Percentiles rank a stretch among this genome's conserved stretches.
These are phyloP conservation scores for Drechslera avenae DNA, from an alignment of 2,329 filamentous ascomycete genomes.

Conservation along the genomic window DNA sequence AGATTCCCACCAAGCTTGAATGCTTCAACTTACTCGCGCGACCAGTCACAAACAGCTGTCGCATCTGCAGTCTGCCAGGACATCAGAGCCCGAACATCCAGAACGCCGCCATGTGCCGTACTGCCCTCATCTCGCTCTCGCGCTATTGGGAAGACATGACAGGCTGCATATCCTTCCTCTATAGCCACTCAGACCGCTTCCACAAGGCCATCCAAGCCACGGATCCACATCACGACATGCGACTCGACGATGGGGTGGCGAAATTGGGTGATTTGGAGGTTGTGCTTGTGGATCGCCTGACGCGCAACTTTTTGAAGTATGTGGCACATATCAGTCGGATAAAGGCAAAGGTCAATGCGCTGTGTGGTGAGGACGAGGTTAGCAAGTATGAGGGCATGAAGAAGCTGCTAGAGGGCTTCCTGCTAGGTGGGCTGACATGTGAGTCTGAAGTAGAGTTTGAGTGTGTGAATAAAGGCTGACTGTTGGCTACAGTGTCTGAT, in stretches of 20 bases:
- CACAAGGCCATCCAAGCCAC: conserved; percentile 14
- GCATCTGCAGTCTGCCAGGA: conserved; percentile 27
- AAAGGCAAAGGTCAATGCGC: too few relatives aligned
- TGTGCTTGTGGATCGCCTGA: too few relatives aligned
- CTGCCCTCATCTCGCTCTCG: conserved; percentile 20
- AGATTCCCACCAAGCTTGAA: conserved; percentile 13
- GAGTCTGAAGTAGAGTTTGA: too few relatives aligned
- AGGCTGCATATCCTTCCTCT: conserved; percentile 14
- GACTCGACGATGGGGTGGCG: conserved; percentile 2
- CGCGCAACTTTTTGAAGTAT: too few relatives aligned
- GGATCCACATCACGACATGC: conserved; percentile 27
- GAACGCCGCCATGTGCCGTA: conserved; percentile 15
- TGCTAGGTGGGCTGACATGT: too few relatives aligned
- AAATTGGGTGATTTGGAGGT: too few relatives aligned
- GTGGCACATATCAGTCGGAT: too few relatives aligned
- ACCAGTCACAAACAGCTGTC: conserved; percentile 16
- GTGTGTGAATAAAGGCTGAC: too few relatives aligned
- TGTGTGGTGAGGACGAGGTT: too few relatives aligned
- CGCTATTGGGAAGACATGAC: conserved; percentile 27
- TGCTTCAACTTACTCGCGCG: conserved; percentile 29
- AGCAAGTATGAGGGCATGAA: too few relatives aligned
- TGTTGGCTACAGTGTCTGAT: too few relatives aligned
- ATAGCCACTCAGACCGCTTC: conserved; percentile 20
- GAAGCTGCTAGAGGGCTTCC: too few relatives aligned
- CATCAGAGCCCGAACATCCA: conserved; percentile 19